Evolutionary conservation across 179 eudicot genomes (phyloP).

Genomic region (Heliamphora pulchella): DNA sequence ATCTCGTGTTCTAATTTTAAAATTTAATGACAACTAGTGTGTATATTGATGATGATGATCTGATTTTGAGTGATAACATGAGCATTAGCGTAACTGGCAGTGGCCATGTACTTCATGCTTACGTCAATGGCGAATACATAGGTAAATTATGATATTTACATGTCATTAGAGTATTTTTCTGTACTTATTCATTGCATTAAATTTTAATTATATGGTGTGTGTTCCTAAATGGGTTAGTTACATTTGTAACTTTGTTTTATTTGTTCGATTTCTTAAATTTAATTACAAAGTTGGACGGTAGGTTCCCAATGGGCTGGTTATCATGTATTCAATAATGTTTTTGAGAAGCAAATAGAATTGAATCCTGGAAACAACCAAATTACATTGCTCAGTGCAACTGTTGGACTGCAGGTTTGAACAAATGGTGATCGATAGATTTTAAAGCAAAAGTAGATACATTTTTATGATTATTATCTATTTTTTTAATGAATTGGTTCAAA

Average conservation of each 20-base stretch:
- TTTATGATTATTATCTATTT: too few relatives aligned
- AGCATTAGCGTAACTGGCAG: slow-evolving; percentile 41
- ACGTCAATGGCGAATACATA: slow-evolving; percentile 45
- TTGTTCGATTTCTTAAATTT: too few relatives aligned
- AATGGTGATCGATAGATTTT: too few relatives aligned
- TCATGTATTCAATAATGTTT: slow-evolving; percentile 14
- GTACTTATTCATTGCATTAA: not conserved
- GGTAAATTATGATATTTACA: slow-evolving; percentile 28
- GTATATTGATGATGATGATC: slow-evolving; percentile 33
- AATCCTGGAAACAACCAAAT: slow-evolving; percentile 47
- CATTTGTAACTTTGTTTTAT: not conserved
- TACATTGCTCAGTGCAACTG: slow-evolving; percentile 51
- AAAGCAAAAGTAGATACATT: too few relatives aligned
- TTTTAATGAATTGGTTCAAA: too few relatives aligned
- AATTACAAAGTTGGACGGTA: not conserved
- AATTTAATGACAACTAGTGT: slow-evolving; percentile 24
- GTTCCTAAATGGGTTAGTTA: too few relatives aligned
- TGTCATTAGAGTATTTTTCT: not conserved
- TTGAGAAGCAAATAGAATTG: slow-evolving; percentile 35
- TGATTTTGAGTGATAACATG: slow-evolving; percentile 36
- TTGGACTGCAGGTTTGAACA: slow-evolving; percentile 27
- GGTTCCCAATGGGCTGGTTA: slow-evolving; percentile 32
- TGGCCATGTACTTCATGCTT: slow-evolving; percentile 63
- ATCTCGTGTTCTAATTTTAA: too few relatives aligned
- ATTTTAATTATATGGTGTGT: not conserved